Evolutionary conservation across 805 yeast species (phyloP).

Genomic region (Cyberlindnera misumaiensis): DNA sequence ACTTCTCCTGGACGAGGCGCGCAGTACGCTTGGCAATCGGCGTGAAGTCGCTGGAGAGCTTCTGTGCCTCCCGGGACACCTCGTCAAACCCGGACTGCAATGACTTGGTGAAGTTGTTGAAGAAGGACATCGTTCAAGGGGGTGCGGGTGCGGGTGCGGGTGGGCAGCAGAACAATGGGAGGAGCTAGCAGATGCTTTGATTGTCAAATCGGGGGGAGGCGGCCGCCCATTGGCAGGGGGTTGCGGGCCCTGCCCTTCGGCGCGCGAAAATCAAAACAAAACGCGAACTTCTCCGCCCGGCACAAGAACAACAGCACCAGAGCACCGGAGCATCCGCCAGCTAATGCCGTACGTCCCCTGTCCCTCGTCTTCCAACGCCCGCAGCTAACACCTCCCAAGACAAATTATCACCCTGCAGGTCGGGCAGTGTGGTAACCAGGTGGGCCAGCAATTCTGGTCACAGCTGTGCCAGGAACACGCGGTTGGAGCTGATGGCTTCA

Average conservation of each 20-base stretch:
- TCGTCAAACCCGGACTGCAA: slow-evolving; percentile 21
- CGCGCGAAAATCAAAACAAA: too few species aligned
- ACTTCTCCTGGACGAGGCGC: slow-evolving; percentile 52
- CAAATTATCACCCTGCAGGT: slow-evolving; percentile 14
- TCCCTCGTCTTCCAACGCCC: too few species aligned
- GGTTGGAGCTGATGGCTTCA: slow-evolving; percentile 37
- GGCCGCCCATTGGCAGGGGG: too few species aligned
- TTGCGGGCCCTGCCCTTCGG: too few species aligned
- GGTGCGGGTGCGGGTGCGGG: too few species aligned
- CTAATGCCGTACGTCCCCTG: background rate
- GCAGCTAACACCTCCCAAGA: slow-evolving; percentile 1
- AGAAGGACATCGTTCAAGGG: slow-evolving; percentile 23
- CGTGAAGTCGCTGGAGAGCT: slow-evolving; percentile 36
- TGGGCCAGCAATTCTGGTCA: slow-evolving; percentile 89
- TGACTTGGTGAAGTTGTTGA: slow-evolving; percentile 20
- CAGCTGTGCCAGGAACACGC: slow-evolving; percentile 87
- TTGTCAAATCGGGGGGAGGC: too few species aligned
- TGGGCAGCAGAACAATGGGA: too few species aligned
- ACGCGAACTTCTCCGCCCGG: too few species aligned
- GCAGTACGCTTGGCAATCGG: slow-evolving; percentile 57
- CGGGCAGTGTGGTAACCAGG: slow-evolving; percentile 94
- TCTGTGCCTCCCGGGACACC: slow-evolving; percentile 32
- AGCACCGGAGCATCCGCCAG: background rate
- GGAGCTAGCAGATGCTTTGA: too few species aligned
- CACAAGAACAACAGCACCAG: background rate